Conservation (phyloP, 163 green algal species). For the Chlamydomonas reinhardtii region DNA sequence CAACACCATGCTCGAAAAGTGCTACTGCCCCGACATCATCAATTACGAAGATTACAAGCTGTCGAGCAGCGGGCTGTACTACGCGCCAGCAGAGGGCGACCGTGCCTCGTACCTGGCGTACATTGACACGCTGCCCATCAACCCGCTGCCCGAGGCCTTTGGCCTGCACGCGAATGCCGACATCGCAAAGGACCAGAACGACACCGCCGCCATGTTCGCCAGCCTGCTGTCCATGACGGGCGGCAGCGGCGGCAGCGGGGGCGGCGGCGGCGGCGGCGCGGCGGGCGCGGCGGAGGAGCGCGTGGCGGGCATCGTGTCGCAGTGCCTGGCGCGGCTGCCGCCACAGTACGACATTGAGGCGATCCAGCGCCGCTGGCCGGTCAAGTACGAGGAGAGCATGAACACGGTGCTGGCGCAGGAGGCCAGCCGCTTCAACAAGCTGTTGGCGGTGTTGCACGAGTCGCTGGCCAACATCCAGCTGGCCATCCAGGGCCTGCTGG, state of each 20-base stretch:
- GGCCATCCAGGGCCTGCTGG: slow-evolving; percentile 76
- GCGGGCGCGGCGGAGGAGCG: slow-evolving; percentile 58
- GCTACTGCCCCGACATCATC: slow-evolving; percentile 69
- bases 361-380: slow-evolving; percentile 62
- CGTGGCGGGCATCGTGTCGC: slow-evolving; percentile 65
- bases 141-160: slow-evolving; percentile 78
- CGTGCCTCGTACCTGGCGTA: slow-evolving; percentile 71
- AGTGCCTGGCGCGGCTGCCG: slow-evolving; percentile 75
- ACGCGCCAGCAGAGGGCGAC: slow-evolving; percentile 61
- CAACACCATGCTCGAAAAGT: slow-evolving; percentile 72
- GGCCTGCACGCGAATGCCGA: slow-evolving; percentile 86
- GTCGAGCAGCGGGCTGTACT: slow-evolving; percentile 72
- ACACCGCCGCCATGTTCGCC: slow-evolving; percentile 76
- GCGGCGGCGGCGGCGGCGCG: slow-evolving; percentile 55
- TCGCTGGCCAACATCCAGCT: slow-evolving; percentile 74
- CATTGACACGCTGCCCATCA: slow-evolving; percentile 77
- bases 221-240: slow-evolving; percentile 65
- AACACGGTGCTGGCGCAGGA: slow-evolving; percentile 86
- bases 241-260: slow-evolving; percentile 49
- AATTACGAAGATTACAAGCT: slow-evolving; percentile 35
- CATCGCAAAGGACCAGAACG: slow-evolving; percentile 77
- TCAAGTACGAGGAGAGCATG: slow-evolving; percentile 79
- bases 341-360: slow-evolving; percentile 76
- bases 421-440: slow-evolving; percentile 80
- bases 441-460: slow-evolving; percentile 70